Conservation (phyloP, 805 yeast genomes). For the Starmera amethionina region DNA sequence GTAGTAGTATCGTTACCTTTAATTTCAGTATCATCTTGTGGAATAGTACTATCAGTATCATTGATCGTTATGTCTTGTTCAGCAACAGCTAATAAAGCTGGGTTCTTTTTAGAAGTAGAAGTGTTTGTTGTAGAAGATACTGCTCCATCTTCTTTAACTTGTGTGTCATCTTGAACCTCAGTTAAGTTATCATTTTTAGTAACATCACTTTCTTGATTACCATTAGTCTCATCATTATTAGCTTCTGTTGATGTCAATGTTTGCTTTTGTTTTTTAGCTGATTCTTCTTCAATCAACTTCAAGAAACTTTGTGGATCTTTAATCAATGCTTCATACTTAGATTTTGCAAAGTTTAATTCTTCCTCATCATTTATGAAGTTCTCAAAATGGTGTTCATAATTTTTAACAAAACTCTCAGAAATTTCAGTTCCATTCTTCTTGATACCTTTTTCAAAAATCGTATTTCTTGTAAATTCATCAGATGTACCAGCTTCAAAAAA, state of each 20-base stretch:
- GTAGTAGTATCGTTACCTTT: conserved; percentile 32
- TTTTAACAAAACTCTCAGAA: conserved; percentile 25
- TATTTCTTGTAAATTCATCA: conserved; percentile 66
- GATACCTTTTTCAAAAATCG: conserved; percentile 32
- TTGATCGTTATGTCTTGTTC: conserved; percentile 20
- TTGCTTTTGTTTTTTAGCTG: background rate
- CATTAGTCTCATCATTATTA: conserved; percentile 7
- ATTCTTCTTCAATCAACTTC: background rate
- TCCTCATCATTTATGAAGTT: conserved; percentile 16
- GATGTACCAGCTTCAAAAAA: conserved; percentile 71
- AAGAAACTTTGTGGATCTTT: conserved; percentile 13
- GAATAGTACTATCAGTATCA: conserved; percentile 40
- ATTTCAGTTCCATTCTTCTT: conserved; percentile 20
- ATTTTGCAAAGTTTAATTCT: conserved; percentile 19
- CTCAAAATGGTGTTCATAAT: conserved; percentile 25
- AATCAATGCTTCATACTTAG: conserved; percentile 12
- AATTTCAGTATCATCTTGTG: conserved; percentile 35
- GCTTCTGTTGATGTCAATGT: conserved; percentile 4
- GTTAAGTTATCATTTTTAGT: conserved; percentile 1
- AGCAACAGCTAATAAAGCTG: conserved; percentile 13
- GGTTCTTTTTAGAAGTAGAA: conserved; percentile 10
- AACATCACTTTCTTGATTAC: conserved; percentile 11
- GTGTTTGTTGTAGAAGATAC: conserved; percentile 6
- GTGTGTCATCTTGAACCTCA: conserved; percentile 8
- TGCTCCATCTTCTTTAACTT: conserved; percentile 14